Percentiles rank a stretch among this genome's conserved stretches.
Evolutionary conservation across 306 rosid genomes (phyloP).

Genomic region (Neltuma alba): DNA sequence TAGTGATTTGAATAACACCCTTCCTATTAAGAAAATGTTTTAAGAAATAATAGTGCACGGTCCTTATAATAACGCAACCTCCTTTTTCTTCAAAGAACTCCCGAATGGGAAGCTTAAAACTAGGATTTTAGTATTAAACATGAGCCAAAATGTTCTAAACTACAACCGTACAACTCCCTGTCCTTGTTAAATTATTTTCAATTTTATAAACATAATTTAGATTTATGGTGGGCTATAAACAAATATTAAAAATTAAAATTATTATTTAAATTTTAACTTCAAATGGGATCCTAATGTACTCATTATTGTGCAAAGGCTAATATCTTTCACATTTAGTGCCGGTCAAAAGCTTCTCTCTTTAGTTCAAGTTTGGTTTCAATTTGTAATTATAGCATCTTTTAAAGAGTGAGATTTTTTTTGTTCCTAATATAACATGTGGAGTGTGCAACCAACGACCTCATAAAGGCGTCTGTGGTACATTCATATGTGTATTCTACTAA

Average conservation of each 20-base stretch:
- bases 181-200: too few species aligned
- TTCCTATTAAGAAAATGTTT: not conserved
- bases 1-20: not conserved
- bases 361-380: not conserved
- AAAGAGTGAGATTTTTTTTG: not conserved
- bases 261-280: not conserved
- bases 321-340: not conserved
- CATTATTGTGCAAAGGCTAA: not conserved
- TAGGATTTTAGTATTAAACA: not conserved
- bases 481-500: too few species aligned
- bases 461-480: too few species aligned
- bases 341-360: not conserved
- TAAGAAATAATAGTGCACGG: not conserved
- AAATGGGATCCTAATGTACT: not conserved
- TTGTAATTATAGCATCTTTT: not conserved
- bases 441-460: too few species aligned
- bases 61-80: not conserved
- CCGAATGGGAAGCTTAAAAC: not conserved
- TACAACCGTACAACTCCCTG: too few species aligned
- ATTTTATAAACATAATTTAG: too few species aligned
- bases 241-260: not conserved
- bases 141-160: not conserved
- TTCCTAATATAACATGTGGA: too few species aligned
- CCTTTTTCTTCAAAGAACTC: not conserved
- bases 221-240: not conserved